Evolutionary conservation across 2,329 filamentous ascomycete genomes (phyloP).

Genomic region (Coniochaeta sp.): DNA sequence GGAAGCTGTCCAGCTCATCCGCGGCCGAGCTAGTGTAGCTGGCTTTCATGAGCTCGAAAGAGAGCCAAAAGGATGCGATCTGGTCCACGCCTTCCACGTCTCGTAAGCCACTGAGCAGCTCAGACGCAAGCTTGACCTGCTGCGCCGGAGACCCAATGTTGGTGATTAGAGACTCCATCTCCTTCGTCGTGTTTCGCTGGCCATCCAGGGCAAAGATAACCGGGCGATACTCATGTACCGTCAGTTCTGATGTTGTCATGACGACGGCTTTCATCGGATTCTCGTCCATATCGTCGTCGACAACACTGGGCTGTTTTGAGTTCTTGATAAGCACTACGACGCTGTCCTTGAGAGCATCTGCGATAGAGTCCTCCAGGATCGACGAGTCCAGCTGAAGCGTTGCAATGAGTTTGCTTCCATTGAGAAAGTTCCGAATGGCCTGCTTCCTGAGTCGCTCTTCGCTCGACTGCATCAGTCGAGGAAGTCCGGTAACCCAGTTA

Average conservation of each 20-base stretch:
- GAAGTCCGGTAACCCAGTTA: slow-evolving; percentile 73
- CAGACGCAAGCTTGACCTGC: slow-evolving; percentile 52
- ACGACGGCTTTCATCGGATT: slow-evolving; percentile 21
- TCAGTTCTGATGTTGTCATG: slow-evolving; percentile 13
- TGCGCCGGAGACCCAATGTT: slow-evolving; percentile 49
- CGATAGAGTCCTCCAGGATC: slow-evolving; percentile 59
- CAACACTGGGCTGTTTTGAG: slow-evolving; percentile 22
- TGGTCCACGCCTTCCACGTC: slow-evolving; percentile 49
- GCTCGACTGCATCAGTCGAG: slow-evolving; percentile 73
- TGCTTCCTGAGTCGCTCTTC: slow-evolving; percentile 72
- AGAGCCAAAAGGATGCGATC: slow-evolving; percentile 72
- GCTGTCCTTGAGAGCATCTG: slow-evolving; percentile 66
- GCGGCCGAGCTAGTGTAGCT: slow-evolving; percentile 34
- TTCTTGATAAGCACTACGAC: slow-evolving; percentile 39
- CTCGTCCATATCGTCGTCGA: slow-evolving; percentile 22
- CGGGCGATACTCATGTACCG: slow-evolving; percentile 40
- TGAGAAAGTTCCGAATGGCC: slow-evolving; percentile 69
- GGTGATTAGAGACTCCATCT: slow-evolving; percentile 50
- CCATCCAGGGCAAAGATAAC: slow-evolving; percentile 58
- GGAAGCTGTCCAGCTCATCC: slow-evolving; percentile 53
- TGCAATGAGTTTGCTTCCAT: slow-evolving; percentile 59
- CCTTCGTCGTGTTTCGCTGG: slow-evolving; percentile 52
- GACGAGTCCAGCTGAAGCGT: slow-evolving; percentile 56
- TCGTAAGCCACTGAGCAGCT: slow-evolving; percentile 57
- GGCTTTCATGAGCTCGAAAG: slow-evolving; percentile 62